Base-by-base conservation (phyloP, 2,329 filamentous ascomycete genomes). In the Aureobasidium sp. region DNA sequence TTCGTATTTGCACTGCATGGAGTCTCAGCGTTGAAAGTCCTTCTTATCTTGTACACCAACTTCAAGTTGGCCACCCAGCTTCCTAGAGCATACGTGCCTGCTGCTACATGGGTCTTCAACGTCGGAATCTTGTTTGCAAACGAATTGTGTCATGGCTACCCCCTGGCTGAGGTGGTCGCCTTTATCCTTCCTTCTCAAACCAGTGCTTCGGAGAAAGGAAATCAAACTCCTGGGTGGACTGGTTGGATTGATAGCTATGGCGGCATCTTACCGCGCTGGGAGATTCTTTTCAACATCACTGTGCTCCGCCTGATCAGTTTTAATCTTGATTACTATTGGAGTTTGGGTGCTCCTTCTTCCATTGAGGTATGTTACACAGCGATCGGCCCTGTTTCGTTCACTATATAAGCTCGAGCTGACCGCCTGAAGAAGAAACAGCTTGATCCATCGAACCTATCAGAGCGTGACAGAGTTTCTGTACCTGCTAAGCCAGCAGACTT, bases 291-390 rank as follows among this genome's bases (percentile, higher is more conserved):
- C 81, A 99, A 99, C 70, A 85, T 99, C 64, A 97, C 93, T 3
- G 87, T 97, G 29, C 78, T 99, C 61, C 87, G 94, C 5, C 80
- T 97, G 52, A 91, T 99, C 69, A 97, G 93, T 73, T 99, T 96
- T 81, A 97, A 97, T 73, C 75, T 99, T 71, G 94, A 99, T 75
- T 92, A 96, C 73, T 93, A 96, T 73, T 99, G 94, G 93, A 94
- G 90, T 68, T 74, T 89, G 2, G 85, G 89, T 66, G 81, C 84
- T 63, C 77, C 82, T 42, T 78, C 79, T 27, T 76, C 82, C 31
- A 92, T 96, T 45, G 93, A 97, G 87, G 94, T 97, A 84, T 72
- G 84, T 76, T 22, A 42, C 9, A 9, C n/a, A 15, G 29, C 1
- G 12, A 31, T 40, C 9, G 14, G 3, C 31, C 12, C 58, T 60